Percentiles rank a stretch among this genome's conserved stretches.
Conservation (phyloP, 2,329 filamentous ascomycete species). For the Xylaria sp. region DNA sequence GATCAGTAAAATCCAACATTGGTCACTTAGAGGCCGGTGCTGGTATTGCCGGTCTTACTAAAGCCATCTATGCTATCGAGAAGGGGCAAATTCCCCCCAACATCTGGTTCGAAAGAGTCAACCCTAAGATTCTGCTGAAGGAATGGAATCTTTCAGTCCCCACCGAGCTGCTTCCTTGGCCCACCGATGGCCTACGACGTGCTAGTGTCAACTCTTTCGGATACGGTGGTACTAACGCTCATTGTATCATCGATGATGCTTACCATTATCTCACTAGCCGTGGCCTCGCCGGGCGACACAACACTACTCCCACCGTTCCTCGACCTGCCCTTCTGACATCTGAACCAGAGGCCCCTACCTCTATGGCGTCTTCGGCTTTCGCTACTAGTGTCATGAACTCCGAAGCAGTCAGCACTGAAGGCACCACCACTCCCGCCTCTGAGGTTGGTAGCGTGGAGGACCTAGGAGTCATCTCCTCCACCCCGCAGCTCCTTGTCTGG, state of each 20-base stretch:
- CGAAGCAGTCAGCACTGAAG: slow-evolving; percentile 38
- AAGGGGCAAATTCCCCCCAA: slow-evolving; percentile 47
- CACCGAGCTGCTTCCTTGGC: slow-evolving; percentile 46
- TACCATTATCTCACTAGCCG: slow-evolving; percentile 45
- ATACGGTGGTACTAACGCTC: slow-evolving; percentile 53
- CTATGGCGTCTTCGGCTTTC: slow-evolving; percentile 37
- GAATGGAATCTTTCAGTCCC: slow-evolving; percentile 48
- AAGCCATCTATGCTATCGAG: slow-evolving; percentile 45
- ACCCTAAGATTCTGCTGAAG: slow-evolving; percentile 47
- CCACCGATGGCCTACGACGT: slow-evolving; percentile 46
- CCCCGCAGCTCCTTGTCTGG: slow-evolving; percentile 46
- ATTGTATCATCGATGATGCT: slow-evolving; percentile 51
- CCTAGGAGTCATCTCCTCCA: slow-evolving; percentile 40
- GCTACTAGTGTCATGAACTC: slow-evolving; percentile 41
- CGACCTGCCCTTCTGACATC: slow-evolving; percentile 34
- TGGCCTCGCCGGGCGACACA: slow-evolving; percentile 43
- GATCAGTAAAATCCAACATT: slow-evolving; percentile 49
- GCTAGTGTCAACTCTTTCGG: slow-evolving; percentile 53
- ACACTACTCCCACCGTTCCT: slow-evolving; percentile 38
- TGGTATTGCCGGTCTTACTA: slow-evolving; percentile 48
- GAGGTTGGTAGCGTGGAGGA: slow-evolving; percentile 42
- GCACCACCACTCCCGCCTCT: slow-evolving; percentile 42
- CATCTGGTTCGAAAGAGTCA: slow-evolving; percentile 46
- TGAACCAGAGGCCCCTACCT: slow-evolving; percentile 33
- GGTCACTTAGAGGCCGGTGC: slow-evolving; percentile 47